Evolutionary conservation across 768 basidiomycete species (phyloP).

Genomic region (Kwoniella europaea): DNA sequence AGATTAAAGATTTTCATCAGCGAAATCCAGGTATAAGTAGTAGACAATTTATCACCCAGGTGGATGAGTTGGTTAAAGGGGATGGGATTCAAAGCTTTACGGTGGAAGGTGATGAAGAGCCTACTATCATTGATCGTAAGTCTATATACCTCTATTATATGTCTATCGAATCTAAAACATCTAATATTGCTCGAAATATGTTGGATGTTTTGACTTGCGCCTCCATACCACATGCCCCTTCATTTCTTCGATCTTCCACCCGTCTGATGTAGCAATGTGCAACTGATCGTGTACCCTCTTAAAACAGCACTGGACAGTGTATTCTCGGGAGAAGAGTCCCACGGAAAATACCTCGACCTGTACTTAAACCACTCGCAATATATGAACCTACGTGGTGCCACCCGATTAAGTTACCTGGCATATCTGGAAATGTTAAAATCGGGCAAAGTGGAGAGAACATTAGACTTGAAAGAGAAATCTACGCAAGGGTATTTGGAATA

Average conservation of each 20-base stretch:
- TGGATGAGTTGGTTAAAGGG: slow-evolving; percentile 67
- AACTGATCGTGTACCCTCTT: neutral
- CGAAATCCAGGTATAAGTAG: slow-evolving; percentile 90
- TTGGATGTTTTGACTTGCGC: too few relatives aligned
- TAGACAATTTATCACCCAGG: slow-evolving; percentile 72
- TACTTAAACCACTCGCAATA: slow-evolving; percentile 86
- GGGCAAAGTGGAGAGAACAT: slow-evolving; percentile 62
- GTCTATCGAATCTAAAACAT: too few relatives aligned
- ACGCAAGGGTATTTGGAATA: slow-evolving; percentile 66
- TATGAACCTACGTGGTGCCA: slow-evolving; percentile 82
- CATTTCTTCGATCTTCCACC: too few relatives aligned
- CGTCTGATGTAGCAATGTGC: too few relatives aligned
- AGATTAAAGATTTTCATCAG: slow-evolving; percentile 93
- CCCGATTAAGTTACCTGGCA: slow-evolving; percentile 81
- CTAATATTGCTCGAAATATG: too few relatives aligned
- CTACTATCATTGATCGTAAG: slow-evolving; percentile 77
- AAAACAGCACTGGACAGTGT: slow-evolving; percentile 61
- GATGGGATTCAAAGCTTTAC: slow-evolving; percentile 68
- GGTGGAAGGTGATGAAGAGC: slow-evolving; percentile 67
- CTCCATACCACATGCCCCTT: too few relatives aligned
- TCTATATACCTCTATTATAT: slow-evolving; percentile 34
- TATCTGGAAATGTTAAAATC: slow-evolving; percentile 85
- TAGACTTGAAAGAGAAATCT: slow-evolving; percentile 54
- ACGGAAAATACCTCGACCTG: slow-evolving; percentile 93
- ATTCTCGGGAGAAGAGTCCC: slow-evolving; percentile 95